Percentiles rank a stretch among this genome's conserved stretches.
phyloP scores from a whole-genome alignment of 1,139 yeast genomes.

The Lodderomyces jiufengensis region DNA sequence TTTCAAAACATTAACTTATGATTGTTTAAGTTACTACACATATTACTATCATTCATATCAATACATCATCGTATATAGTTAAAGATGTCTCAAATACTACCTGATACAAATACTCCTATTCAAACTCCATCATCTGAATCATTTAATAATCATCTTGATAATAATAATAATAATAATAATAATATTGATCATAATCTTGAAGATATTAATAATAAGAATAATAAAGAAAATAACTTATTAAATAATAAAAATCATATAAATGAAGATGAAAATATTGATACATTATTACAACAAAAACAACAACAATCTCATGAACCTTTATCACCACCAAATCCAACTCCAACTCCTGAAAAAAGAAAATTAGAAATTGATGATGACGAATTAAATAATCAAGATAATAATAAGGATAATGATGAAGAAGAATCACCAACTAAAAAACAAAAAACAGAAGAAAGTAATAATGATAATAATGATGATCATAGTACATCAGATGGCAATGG shows the following conservation, averaged over 20 bases:
- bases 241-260: background rate
- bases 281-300: constrained; percentile 1
- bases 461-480: no score
- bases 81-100: constrained; percentile 18
- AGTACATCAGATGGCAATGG: background rate
- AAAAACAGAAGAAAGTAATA: no score
- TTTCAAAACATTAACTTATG: no score
- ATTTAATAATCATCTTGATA: constrained; percentile 11
- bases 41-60: background rate
- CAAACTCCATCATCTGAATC: constrained; percentile 40
- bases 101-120: constrained; percentile 35
- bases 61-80: background rate
- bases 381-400: constrained; percentile 7
- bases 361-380: constrained; percentile 17
- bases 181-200: constrained; percentile 2
- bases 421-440: background rate
- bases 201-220: constrained; percentile 3
- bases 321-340: constrained; percentile 46
- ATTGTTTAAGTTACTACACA: no score
- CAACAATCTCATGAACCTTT: constrained; percentile 27
- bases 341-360: constrained; percentile 39
- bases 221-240: constrained; percentile 2
- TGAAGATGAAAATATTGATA: background rate
- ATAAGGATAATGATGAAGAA: constrained; percentile 9
- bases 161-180: constrained; percentile 1